Evolutionary conservation across 2,329 filamentous ascomycete genomes (phyloP), one percentile per base, ranked within the genome.

Genomic region (Exserohilum rostratum): DNA sequence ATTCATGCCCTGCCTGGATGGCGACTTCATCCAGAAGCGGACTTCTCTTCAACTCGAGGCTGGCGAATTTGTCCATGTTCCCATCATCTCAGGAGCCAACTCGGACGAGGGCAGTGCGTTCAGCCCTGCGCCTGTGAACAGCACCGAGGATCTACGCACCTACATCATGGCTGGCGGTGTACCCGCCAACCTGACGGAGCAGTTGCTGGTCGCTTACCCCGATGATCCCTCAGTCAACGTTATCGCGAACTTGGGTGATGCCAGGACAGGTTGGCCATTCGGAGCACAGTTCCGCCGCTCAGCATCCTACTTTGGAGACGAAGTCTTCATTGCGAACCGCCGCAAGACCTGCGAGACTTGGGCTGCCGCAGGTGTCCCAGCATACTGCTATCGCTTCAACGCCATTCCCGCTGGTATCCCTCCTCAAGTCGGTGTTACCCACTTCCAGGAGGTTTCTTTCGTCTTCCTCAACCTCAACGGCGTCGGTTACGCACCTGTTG

Each of bases 361-460:
- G 80, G 76, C 82, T 11, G 73, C 73, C 9, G 70, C 76, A 27
- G 73, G 75, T 12, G 64, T 83, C 2, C 76, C 81, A 6, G 83
- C 83, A 9, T 88, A 85, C 75, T 83, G 81, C 64, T 88, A 87
- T 73, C 80, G 83, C 42, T 88, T 88, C 77, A 85, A 88, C 65
- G 83, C 83, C 7, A 71, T 80, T 13, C 72, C 80, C 0, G 76
- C 78, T 3, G 80, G 82, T 9, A 61, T 79, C 1, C 69, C 76
- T 0, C 71, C 75, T 10, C 69, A 74, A 1, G 66, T 73, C 1
- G 82, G 81, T 0, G 80, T 79, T 0, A 79, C 79, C 0, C 85
- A 87, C 67, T 87, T 86, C 67, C 77, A 80, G 57, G 79, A 82
- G 64, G 76, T 81, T 0, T 67, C 76, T 0, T 81, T 79, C 46